A percentile compares a stretch with the other conserved stretches of the same genome.
These are phyloP conservation scores for Boletus vermiculosoides DNA, from an alignment of 768 basidiomycete species.

Conservation along the genomic window DNA sequence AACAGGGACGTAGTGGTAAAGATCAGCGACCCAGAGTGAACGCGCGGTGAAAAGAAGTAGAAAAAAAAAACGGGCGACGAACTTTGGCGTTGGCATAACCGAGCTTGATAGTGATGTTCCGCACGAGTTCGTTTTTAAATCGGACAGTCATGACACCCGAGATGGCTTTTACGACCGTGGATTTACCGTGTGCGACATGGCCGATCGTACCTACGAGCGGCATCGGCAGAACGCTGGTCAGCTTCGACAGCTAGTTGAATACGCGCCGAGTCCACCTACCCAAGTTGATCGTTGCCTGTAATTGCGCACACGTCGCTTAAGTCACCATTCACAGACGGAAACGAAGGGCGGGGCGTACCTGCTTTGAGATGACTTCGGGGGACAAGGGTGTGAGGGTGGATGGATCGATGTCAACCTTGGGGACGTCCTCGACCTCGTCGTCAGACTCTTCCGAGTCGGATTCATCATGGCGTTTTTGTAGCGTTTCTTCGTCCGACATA, in stretches of 20 bases:
- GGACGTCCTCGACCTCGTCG: constrained; percentile 50
- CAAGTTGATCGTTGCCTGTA: constrained; percentile 89
- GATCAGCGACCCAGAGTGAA: neutral
- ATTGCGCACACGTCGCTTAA: constrained; percentile 13
- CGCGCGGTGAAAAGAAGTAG: neutral
- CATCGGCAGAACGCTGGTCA: constrained; percentile 9
- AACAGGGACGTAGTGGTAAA: constrained; percentile 6
- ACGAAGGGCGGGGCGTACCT: constrained; percentile 48
- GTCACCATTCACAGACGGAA: neutral
- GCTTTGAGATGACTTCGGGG: constrained; percentile 88
- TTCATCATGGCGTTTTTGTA: constrained; percentile 60
- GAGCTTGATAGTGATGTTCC: constrained; percentile 99
- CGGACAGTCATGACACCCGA: constrained; percentile 97
- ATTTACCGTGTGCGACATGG: constrained; percentile 98
- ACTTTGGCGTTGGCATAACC: constrained; percentile 99
- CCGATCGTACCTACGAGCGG: constrained; percentile 83
- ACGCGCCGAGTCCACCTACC: constrained; percentile 44
- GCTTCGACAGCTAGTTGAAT: neutral
- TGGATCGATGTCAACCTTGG: constrained; percentile 73
- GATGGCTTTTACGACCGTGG: constrained; percentile 97
- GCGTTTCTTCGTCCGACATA: constrained; percentile 72
- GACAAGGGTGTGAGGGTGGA: constrained; percentile 84
- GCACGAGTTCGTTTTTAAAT: constrained; percentile 98
- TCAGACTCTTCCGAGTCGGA: constrained; percentile 73
- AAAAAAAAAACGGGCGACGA: constrained; percentile 27